Conservation (phyloP, 2,329 filamentous ascomycete genomes). For the Penicillium aurantiogriseum region DNA sequence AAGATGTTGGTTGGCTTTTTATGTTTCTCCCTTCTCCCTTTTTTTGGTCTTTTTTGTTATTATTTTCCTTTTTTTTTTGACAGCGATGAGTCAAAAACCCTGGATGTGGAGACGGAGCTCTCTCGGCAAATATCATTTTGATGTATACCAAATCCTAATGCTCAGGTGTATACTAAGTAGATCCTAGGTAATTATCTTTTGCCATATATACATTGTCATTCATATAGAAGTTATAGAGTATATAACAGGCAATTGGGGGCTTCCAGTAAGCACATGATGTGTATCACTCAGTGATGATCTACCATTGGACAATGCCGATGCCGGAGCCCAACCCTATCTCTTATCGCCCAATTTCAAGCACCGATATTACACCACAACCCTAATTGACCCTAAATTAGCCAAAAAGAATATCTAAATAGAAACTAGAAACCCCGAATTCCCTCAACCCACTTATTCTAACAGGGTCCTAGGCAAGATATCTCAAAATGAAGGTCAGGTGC, state of each 20-base stretch:
- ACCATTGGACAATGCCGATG: conserved; percentile 2
- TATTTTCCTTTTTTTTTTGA: conserved; percentile 4
- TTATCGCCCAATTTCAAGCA: conserved; percentile 1
- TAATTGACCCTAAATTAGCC: neutral
- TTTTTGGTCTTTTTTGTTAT: neutral
- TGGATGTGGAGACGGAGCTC: conserved; percentile 5
- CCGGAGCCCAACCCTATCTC: conserved; percentile 2
- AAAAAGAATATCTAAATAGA: too few relatives aligned
- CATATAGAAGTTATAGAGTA: neutral
- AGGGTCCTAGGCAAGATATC: too few relatives aligned
- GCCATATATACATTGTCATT: neutral
- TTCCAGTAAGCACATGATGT: neutral
- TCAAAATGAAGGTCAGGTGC: too few relatives aligned
- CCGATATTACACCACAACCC: neutral
- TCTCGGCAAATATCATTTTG: neutral
- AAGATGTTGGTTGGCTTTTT: neutral
- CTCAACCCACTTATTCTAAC: too few relatives aligned
- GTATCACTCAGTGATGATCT: neutral
- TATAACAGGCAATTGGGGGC: neutral
- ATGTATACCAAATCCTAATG: neutral
- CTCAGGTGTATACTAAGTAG: too few relatives aligned
- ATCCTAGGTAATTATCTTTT: neutral
- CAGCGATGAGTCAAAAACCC: conserved; percentile 29
- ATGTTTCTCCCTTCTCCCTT: neutral
- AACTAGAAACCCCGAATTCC: too few relatives aligned